A percentile compares a stretch with the other conserved stretches of the same genome.
phyloP scores from a whole-genome alignment of 1,284 basidiomycete species.

The Singerocomus inundabilis region DNA sequence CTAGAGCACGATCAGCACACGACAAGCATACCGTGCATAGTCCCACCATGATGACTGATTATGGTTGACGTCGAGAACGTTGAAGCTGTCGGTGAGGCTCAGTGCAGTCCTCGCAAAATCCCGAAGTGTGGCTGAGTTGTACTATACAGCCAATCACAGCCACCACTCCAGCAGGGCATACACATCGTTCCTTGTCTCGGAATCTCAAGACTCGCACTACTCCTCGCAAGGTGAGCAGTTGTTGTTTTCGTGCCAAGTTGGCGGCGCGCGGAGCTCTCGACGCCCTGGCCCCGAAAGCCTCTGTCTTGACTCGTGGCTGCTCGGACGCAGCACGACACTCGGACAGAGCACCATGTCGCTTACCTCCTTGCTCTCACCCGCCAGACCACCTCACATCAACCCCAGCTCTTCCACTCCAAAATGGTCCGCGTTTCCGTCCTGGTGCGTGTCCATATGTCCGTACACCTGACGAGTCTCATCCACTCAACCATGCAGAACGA shows the following conservation, averaged over 20 bases:
- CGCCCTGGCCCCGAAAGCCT: not conserved
- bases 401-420: constrained; percentile 31
- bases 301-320: constrained; percentile 3
- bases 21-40: not conserved
- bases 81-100: constrained; percentile 1
- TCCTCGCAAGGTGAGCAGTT: not conserved
- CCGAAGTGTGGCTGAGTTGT: constrained; percentile 33
- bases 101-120: constrained; percentile 10
- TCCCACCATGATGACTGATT: constrained; percentile 48
- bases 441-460: constrained; percentile 43
- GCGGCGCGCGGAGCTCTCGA: not conserved
- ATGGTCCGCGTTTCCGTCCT: constrained; percentile 88
- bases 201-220: constrained; percentile 1
- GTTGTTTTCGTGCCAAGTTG: not conserved
- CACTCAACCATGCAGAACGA: constrained; percentile 58
- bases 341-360: constrained; percentile 45
- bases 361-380: constrained; percentile 22
- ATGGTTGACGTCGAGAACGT: constrained; percentile 27
- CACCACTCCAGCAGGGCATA: constrained; percentile 14
- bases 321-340: constrained; percentile 57
- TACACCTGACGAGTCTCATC: not conserved
- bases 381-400: not conserved
- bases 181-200: not conserved
- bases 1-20: constrained; percentile 41
- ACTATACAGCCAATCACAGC: constrained; percentile 35